Conservation (phyloP, 2,329 filamentous ascomycete species). For the Botrytis pseudocinerea region DNA sequence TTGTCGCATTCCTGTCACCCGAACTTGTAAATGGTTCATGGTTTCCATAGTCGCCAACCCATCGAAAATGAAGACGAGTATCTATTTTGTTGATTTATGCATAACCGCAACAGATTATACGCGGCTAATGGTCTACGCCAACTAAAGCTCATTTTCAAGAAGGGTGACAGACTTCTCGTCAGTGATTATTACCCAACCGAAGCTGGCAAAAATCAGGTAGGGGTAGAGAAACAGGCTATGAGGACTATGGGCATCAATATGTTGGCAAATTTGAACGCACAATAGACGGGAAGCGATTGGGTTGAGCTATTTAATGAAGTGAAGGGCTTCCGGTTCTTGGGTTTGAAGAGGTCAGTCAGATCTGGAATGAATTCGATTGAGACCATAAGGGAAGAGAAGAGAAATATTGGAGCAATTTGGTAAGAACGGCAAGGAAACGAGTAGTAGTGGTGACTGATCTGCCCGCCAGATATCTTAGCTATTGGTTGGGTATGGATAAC, state of each 20-base stretch:
- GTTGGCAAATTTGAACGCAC: conserved; percentile 53
- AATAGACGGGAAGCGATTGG: conserved; percentile 52
- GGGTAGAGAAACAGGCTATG: conserved; percentile 51
- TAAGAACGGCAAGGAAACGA: conserved; percentile 32
- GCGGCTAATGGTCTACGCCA: conserved; percentile 51
- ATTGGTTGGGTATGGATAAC: background rate
- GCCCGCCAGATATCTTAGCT: background rate
- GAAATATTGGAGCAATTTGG: conserved; percentile 50
- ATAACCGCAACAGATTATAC: conserved; percentile 60
- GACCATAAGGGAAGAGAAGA: conserved; percentile 47
- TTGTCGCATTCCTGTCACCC: too few species aligned
- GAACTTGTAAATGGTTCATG: conserved; percentile 43
- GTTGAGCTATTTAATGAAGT: conserved; percentile 48
- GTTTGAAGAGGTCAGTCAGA: conserved; percentile 45
- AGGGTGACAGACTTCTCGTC: conserved; percentile 44
- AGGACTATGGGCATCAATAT: conserved; percentile 54
- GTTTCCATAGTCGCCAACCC: conserved; percentile 59
- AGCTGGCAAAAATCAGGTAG: conserved; percentile 42
- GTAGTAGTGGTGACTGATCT: background rate
- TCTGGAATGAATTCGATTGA: conserved; percentile 53
- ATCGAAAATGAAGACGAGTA: conserved; percentile 57
- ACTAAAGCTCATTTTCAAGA: conserved; percentile 56
- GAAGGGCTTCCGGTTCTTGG: conserved; percentile 48
- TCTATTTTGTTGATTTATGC: conserved; percentile 60
- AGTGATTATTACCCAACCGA: conserved; percentile 50